Percentiles rank a stretch among this genome's conserved stretches.
Conservation (phyloP, 805 yeast species). For the Cyberlindnera mississippiensis region DNA sequence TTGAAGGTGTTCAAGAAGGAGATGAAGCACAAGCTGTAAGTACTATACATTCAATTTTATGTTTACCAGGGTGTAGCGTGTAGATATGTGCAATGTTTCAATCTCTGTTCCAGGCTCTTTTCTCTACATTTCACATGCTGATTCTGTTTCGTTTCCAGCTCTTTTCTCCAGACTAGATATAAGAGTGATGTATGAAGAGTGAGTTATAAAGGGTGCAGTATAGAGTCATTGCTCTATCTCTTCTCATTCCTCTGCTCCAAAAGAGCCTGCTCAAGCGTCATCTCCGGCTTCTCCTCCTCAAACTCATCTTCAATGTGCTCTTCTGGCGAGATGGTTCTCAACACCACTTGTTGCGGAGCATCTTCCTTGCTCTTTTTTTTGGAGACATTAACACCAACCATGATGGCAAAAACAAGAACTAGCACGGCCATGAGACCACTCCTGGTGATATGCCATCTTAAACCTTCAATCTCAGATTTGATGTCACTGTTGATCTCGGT, state of each 20-base stretch:
- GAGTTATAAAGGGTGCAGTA: no score
- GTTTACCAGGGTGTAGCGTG: not conserved
- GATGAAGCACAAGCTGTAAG: constrained; percentile 58
- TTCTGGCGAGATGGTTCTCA: constrained; percentile 31
- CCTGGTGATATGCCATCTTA: constrained; percentile 91
- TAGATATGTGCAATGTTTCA: no score
- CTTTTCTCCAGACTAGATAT: no score
- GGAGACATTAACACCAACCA: constrained; percentile 46
- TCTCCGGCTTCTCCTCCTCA: constrained; percentile 10
- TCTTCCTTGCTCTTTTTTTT: constrained; percentile 33
- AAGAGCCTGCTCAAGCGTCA: constrained; percentile 2
- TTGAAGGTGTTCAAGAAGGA: constrained; percentile 47
- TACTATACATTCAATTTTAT: constrained; percentile 31
- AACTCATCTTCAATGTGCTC: constrained; percentile 18
- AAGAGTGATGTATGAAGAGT: no score
- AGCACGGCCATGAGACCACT: constrained; percentile 79
- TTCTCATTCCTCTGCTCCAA: constrained; percentile 5
- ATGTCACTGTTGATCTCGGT: constrained; percentile 78
- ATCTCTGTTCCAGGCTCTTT: no score
- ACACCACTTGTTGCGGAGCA: constrained; percentile 32
- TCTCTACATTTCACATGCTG: not conserved
- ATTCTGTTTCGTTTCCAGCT: not conserved
- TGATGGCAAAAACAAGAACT: constrained; percentile 55
- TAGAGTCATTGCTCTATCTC: no score
- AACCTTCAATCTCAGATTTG: constrained; percentile 79